These are phyloP conservation scores for Quercus tomentella DNA, from an alignment of 331 rosid species.

Conservation along the genomic window DNA sequence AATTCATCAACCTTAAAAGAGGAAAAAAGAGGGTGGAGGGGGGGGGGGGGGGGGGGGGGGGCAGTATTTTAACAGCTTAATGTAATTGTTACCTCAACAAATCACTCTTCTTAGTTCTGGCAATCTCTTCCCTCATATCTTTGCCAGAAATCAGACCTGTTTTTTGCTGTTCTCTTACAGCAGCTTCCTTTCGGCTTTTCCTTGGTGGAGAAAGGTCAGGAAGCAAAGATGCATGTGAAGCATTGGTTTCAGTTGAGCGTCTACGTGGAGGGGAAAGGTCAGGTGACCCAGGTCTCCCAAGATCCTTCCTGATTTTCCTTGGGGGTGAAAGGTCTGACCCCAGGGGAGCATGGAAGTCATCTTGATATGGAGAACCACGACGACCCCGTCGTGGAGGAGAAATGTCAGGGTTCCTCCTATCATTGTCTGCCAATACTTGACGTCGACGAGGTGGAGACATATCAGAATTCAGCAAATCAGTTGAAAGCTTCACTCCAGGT, in stretches of 20 bases:
- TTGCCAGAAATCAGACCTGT: constrained; percentile 73
- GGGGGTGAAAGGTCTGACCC: constrained; percentile 63
- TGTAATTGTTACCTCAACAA: constrained; percentile 45
- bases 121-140: constrained; percentile 74
- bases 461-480: too few species aligned
- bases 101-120: constrained; percentile 62
- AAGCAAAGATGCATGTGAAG: constrained; percentile 32
- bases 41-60: too few species aligned
- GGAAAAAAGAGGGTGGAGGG: not conserved
- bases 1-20: not conserved
- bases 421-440: constrained; percentile 11
- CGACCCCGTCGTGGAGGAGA: constrained; percentile 42
- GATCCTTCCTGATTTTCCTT: constrained; percentile 47
- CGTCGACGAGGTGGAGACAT: not conserved
- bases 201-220: constrained; percentile 68
- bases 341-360: constrained; percentile 20
- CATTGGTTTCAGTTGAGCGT: constrained; percentile 12
- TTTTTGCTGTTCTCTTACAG: constrained; percentile 36
- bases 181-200: constrained; percentile 38
- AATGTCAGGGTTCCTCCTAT: constrained; percentile 27
- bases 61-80: constrained; percentile 11
- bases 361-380: constrained; percentile 31
- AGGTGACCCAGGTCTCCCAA: constrained; percentile 25
- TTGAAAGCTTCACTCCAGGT: too few species aligned
- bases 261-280: constrained; percentile 16